These are phyloP conservation scores for Aspergillus clavatus DNA, from an alignment of 2,329 filamentous ascomycete genomes.

Conservation along the genomic window DNA sequence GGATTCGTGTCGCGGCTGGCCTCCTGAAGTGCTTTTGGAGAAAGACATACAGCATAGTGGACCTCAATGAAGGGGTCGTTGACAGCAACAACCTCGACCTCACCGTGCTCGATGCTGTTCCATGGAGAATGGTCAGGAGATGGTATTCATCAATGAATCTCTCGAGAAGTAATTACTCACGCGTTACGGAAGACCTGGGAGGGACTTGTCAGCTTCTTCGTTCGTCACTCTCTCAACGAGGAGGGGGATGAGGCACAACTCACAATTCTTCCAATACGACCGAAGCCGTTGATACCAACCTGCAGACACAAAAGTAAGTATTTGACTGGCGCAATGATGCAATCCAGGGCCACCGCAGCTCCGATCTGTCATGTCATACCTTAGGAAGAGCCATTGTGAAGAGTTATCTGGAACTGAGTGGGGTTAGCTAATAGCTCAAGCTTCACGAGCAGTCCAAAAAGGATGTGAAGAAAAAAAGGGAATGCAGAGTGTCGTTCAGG, in stretches of 20 bases:
- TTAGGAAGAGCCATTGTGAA: constrained; percentile 34
- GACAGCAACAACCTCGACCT: constrained; percentile 90
- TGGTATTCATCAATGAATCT: background rate
- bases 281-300: constrained; percentile 99
- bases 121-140: background rate
- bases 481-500: background rate
- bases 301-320: constrained; percentile 35
- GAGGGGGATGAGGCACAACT: constrained; percentile 26
- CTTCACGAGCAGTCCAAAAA: constrained; percentile 4
- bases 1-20: background rate
- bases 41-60: constrained; percentile 84
- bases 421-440: constrained; percentile 27
- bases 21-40: no score
- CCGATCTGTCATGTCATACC: no score
- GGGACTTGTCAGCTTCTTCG: constrained; percentile 20
- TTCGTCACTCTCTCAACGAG: background rate
- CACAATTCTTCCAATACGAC: constrained; percentile 94
- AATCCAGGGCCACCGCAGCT: no score
- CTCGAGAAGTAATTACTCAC: constrained; percentile 45
- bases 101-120: constrained; percentile 69
- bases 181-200: constrained; percentile 87
- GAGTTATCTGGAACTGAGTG: constrained; percentile 20
- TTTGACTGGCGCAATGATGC: constrained; percentile 4
- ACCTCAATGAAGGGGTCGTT: constrained; percentile 99
- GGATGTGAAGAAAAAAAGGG: constrained; percentile 2